Conservation (phyloP, 2,329 filamentous ascomycete genomes). For the Ascochyta rabiei region DNA sequence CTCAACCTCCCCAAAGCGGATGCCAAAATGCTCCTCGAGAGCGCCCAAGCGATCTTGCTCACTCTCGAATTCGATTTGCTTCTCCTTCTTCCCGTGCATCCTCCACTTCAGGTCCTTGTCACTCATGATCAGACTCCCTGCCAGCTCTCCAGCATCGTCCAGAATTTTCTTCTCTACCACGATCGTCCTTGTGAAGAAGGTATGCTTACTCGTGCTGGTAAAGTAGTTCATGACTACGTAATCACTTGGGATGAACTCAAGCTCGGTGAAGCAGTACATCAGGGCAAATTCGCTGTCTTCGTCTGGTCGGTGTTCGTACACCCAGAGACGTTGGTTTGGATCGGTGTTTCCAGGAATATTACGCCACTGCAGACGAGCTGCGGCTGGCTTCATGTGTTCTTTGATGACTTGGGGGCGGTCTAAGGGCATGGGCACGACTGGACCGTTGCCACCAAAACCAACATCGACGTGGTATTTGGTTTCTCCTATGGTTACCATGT, state of each 20-base stretch:
- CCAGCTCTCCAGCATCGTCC: conserved; percentile 41
- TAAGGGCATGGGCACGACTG: conserved; percentile 48
- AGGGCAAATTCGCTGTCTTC: conserved; percentile 61
- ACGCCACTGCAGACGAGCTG: conserved; percentile 42
- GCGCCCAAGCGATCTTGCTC: conserved; percentile 54
- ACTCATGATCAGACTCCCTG: conserved; percentile 50
- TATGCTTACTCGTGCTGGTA: conserved; percentile 42
- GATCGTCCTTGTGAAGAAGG: conserved; percentile 41
- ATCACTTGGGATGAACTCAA: conserved; percentile 44
- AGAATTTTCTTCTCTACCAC: conserved; percentile 60
- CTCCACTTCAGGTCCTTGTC: conserved; percentile 55
- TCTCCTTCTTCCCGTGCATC: conserved; percentile 50
- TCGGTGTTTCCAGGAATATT: conserved; percentile 44
- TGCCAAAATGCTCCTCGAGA: conserved; percentile 53
- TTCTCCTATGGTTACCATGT: conserved; percentile 49
- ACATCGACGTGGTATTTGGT: conserved; percentile 51
- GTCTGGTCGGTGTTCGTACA: conserved; percentile 47
- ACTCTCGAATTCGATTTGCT: conserved; percentile 48
- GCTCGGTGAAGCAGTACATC: conserved; percentile 66
- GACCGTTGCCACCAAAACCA: conserved; percentile 51
- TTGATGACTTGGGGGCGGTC: conserved; percentile 32
- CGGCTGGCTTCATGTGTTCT: conserved; percentile 40
- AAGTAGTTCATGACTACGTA: conserved; percentile 44
- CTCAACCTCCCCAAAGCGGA: conserved; percentile 49
- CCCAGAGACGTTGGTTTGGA: conserved; percentile 51